Evolutionary conservation across 768 basidiomycete genomes (phyloP), one percentile per base, ranked within the genome.

Genomic region (Pleurotus tuber-regium): DNA sequence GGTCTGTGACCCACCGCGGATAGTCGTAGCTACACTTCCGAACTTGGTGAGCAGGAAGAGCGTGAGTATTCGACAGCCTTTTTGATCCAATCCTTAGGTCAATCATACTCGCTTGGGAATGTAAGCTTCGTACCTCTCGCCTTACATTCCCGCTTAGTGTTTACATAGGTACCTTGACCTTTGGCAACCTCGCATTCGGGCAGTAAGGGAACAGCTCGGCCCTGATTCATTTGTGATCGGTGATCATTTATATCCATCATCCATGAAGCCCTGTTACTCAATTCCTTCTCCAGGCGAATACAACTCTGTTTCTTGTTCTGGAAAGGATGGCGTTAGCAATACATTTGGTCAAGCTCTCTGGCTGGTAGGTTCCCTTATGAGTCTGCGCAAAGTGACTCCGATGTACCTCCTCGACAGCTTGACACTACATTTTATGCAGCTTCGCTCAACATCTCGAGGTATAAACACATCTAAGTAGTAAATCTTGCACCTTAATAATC

Each of bases 271-370:
- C 4, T 14, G 24, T 4, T 19, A 28, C 43, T 44, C 18, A 36
- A 26, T 23, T 26, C 24, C 4, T 23, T 19, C 12, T 56, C 38
- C 18, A 79, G 78, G 79, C 6, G 78, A 80, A 61, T 80, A 77
- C 54, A 82, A 79, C 52, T 80, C 79, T 0, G 77, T 80, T 9
- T 79, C 77, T 4, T 80, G 79, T 48, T 73, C 75, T 10, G 79
- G 79, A 4, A 72, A 66, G 46, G 69, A 73, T 51, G 71, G 70
- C 38, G 75, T 80, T 30, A 77, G 73, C 59, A 77, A 80, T 54
- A 79, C 79, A 2, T 79, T 80, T 50, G 78, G 79, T 21, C 79
- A 80, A 53, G 74, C 78, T 11, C 64, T 81, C 26, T 80, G 78
- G 79, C 64, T 80, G 43, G 73, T 72, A 39, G 50, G 61, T 54